These are phyloP conservation scores for Simplicillium sp. DNA, from an alignment of 2,329 filamentous ascomycete genomes.

Conservation along the genomic window DNA sequence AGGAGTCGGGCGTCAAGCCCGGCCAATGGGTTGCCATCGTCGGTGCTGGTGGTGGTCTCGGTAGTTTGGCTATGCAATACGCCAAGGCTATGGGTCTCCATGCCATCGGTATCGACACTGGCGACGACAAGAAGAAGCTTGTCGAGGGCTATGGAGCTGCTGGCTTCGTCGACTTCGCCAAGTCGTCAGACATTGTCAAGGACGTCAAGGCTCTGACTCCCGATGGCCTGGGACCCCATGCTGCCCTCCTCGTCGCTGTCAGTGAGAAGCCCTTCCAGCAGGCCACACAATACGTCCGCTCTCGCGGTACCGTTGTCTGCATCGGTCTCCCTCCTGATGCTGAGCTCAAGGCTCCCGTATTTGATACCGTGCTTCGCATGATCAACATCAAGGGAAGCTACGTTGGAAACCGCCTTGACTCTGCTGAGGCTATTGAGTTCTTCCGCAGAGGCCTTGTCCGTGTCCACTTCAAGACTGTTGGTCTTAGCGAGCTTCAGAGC, in stretches of 20 bases:
- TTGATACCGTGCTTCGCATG: slow-evolving; percentile 83
- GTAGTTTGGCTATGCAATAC: slow-evolving; percentile 62
- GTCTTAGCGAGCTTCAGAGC: slow-evolving; percentile 66
- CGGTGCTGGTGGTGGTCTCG: slow-evolving; percentile 74
- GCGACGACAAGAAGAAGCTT: slow-evolving; percentile 69
- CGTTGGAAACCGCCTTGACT: slow-evolving; percentile 86
- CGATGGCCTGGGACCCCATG: slow-evolving; percentile 78
- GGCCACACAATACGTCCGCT: slow-evolving; percentile 78
- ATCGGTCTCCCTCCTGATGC: slow-evolving; percentile 81
- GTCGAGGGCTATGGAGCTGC: slow-evolving; percentile 60
- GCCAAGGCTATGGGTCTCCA: slow-evolving; percentile 71
- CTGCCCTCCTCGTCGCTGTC: slow-evolving; percentile 78
- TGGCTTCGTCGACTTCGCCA: slow-evolving; percentile 72
- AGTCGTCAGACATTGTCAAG: slow-evolving; percentile 65
- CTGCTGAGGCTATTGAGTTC: slow-evolving; percentile 84
- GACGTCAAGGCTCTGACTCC: slow-evolving; percentile 75
- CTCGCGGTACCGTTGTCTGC: slow-evolving; percentile 73
- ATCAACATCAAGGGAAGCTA: slow-evolving; percentile 88
- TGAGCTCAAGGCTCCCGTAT: slow-evolving; percentile 74
- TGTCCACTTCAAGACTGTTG: slow-evolving; percentile 76
- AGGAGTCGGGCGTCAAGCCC: slow-evolving; percentile 66
- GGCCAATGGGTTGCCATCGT: slow-evolving; percentile 78
- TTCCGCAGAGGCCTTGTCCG: slow-evolving; percentile 76
- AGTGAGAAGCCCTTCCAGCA: slow-evolving; percentile 93
- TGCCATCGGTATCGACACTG: slow-evolving; percentile 64